Base-by-base conservation (phyloP, 2,329 filamentous ascomycete genomes). In the Geoglossum cookeanum region DNA sequence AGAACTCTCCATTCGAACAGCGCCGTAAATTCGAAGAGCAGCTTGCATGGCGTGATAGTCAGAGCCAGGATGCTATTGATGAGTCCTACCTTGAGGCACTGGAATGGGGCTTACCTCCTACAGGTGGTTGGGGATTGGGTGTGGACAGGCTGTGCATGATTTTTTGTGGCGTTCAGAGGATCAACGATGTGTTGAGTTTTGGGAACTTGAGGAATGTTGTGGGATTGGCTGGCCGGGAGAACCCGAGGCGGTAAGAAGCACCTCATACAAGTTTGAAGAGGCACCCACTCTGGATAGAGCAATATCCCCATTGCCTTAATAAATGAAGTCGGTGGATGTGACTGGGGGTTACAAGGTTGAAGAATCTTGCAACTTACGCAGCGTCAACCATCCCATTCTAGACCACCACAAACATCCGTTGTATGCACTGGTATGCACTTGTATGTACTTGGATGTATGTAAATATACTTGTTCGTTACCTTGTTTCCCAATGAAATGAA, bases 71-170 rank as follows among this genome's bases (percentile, higher is more conserved):
- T 13, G 44, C 56, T 54, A 67, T 83, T 8, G 89, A 96, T 65
- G 85, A 94, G 71, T 85, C 80, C 64, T 98, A 95, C 65, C 72
- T 96, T 52, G 79, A 84, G 63, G 87, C 87, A 3, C 70, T 98
- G 55, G 87, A 94, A 68, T 88, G 87, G 71, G 92, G 88, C 0
- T 72, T 98, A 59, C 92, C 92, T n/a, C 88, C 92, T 0, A 98
- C 92, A 0, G 92, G 91, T 0, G 92, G 92, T 3, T 98, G 92
- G 92, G 92, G 92, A 1, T 94, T 89, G 64, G 92, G 92, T 1
- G 74, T 98, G 47, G 92, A 98, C 70, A 76, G 92, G 56, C 73
- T 98, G 56, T 84, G 88, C 42, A 98, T 98, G 92, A 71, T 96
- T 54, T 87, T 97, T 64, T 80, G 84, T 0, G 89, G 87, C 0